Evolutionary conservation across 257 asterid genomes (phyloP), one percentile per base, ranked within the genome.

Genomic region (Verbena officinalis): DNA sequence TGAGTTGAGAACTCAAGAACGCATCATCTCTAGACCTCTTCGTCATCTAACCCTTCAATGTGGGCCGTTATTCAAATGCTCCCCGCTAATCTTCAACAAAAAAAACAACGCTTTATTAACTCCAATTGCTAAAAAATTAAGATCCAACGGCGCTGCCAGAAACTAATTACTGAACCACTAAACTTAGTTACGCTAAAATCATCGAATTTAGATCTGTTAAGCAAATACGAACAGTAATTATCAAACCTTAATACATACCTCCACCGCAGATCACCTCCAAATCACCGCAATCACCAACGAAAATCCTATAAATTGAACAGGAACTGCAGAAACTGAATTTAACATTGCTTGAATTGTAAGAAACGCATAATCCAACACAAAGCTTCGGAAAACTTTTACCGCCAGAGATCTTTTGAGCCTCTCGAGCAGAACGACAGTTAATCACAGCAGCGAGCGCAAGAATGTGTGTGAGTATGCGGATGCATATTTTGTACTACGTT

Each of bases 321-420:
- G 62, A 48, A 46, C 5, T 24, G 19, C 22, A 10, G 9, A 58
- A 9, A 67, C 67, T 67, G 44, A 60, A 64, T 67, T 2, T 48
- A 68, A 69, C 80, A 79, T 75, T 52, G 59, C 75, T 83, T 81
- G 46, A 79, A 72, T 63, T 68, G 57, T 69, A 76, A 68, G 73
- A 59, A 76, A 77, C 24, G 63, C 75, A 64, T 12, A 70, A 70
- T 56, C 15, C 43, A 30, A 56, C 44, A 23, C 31, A 54, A 54
- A 17, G 20, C 44, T 57, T 36, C 17, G 68, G n/a, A n/a, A 62
- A 52, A 56, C 55, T 64, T 56, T 71, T 31, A 67, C 75, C 49
- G 67, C 73, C 38, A 56, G 64, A 77, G 70, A 64, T 34, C 59
- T 64, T 58, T 42, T n/a, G 19, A 57, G 62, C n/a, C 30, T 62